A percentile compares a stretch with the other conserved stretches of the same genome.
These are phyloP conservation scores for Shiraia bambusicola DNA, from an alignment of 2,329 filamentous ascomycete genomes.

Conservation along the genomic window DNA sequence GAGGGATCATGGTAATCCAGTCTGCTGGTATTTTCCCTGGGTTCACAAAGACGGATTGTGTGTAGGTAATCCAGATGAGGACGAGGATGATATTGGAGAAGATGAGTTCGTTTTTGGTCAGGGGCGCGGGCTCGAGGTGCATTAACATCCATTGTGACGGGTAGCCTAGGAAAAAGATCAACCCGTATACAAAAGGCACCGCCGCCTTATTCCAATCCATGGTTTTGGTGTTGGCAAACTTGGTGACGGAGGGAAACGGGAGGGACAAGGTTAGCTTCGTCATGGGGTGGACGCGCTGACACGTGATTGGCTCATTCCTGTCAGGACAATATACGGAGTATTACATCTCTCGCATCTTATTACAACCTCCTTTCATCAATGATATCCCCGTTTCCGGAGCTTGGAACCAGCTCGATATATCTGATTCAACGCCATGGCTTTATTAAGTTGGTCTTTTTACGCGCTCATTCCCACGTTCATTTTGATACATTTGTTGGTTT, in stretches of 20 bases:
- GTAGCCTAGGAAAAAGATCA: conserved; percentile 71
- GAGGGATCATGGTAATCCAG: conserved; percentile 8
- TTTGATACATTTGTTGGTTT: conserved; percentile 67
- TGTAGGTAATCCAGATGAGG: conserved; percentile 70
- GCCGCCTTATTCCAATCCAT: conserved; percentile 52
- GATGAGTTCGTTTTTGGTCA: conserved; percentile 58
- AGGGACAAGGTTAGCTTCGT: conserved; percentile 1
- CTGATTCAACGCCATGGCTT: conserved; percentile 20
- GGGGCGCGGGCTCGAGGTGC: conserved; percentile 58
- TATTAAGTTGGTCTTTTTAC: conserved; percentile 29
- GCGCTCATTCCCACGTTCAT: conserved; percentile 35
- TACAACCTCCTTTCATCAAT: not conserved
- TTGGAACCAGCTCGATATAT: not conserved
- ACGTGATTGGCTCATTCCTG: conserved; percentile 24
- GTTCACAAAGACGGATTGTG: conserved; percentile 60
- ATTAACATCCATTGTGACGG: conserved; percentile 71
- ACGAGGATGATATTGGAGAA: conserved; percentile 67
- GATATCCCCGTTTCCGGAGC: conserved; percentile 1
- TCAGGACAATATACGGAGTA: conserved; percentile 1
- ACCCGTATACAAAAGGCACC: conserved; percentile 65
- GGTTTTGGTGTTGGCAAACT: conserved; percentile 7
- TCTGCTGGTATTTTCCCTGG: conserved; percentile 55
- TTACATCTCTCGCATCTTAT: conserved; percentile 2
- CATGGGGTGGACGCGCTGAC: conserved; percentile 11
- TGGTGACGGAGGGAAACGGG: conserved; percentile 2